Evolutionary conservation across 208 protist genomes (phyloP).

Genomic region (Leishmania mexicana): DNA sequence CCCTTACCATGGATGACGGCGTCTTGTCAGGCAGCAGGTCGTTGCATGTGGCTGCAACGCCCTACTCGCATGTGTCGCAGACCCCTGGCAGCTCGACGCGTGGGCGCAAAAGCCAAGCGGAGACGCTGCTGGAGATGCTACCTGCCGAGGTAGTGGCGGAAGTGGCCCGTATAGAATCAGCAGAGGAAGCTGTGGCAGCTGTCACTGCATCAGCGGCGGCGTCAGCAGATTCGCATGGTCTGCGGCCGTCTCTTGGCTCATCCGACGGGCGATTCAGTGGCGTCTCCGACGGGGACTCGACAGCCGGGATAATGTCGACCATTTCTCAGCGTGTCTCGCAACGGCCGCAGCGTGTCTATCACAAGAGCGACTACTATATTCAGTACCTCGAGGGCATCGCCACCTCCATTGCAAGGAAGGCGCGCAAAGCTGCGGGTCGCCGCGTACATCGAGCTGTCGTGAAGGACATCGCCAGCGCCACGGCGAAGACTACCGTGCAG

Average conservation of each 20-base stretch:
- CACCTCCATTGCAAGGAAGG: conserved; percentile 33
- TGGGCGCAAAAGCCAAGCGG: conserved; percentile 37
- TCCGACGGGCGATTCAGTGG: conserved; percentile 16
- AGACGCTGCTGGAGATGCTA: conserved; percentile 52
- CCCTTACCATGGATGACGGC: conserved; percentile 26
- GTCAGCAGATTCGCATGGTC: conserved; percentile 6
- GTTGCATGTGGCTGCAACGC: conserved; percentile 16
- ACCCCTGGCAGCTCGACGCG: conserved; percentile 30
- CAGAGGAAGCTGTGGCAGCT: conserved; percentile 1
- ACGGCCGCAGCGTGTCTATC: conserved; percentile 32
- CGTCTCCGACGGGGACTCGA: conserved; percentile 21
- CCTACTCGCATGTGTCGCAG: conserved; percentile 17
- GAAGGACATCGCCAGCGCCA: conserved; percentile 17
- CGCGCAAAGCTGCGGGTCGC: conserved; percentile 11
- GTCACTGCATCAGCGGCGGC: conserved; percentile 2
- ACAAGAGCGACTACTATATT: conserved; percentile 47
- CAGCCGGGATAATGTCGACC: conserved; percentile 26
- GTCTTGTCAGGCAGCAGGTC: conserved; percentile 15
- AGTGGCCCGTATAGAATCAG: conserved; percentile 21
- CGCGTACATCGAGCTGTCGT: conserved; percentile 22
- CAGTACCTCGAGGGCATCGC: conserved; percentile 42
- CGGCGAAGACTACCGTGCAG: neutral
- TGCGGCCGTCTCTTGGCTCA: conserved; percentile 12
- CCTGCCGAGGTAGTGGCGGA: conserved; percentile 38
- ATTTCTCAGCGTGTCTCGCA: conserved; percentile 49